phyloP scores from a whole-genome alignment of 2,329 filamentous ascomycete species.

The Sarocladiaceae sp. region DNA sequence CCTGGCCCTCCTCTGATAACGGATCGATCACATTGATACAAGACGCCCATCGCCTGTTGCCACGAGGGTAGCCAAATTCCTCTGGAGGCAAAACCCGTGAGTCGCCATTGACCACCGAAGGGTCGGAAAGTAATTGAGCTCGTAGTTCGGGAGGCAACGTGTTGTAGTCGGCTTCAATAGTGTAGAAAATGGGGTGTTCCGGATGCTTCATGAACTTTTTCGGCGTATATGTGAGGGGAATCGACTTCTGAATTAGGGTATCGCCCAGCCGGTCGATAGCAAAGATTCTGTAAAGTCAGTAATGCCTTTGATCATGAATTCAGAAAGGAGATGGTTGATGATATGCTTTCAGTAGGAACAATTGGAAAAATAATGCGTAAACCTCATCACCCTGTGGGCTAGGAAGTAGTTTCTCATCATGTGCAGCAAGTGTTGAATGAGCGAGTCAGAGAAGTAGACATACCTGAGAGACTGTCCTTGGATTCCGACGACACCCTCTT shows the following conservation, averaged over 20 bases:
- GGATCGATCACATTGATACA: conserved; percentile 92
- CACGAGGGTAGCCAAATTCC: conserved; percentile 85
- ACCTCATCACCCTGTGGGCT: conserved; percentile 50
- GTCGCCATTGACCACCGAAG: conserved; percentile 64
- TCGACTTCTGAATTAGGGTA: conserved; percentile 79
- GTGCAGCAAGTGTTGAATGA: conserved; percentile 25
- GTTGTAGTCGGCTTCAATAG: conserved; percentile 90
- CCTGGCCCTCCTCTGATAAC: conserved; percentile 58
- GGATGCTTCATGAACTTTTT: conserved; percentile 83
- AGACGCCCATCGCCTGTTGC: conserved; percentile 84
- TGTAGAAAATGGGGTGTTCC: conserved; percentile 84
- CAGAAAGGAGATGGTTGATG: conserved; percentile 5
- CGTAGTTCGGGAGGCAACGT: conserved; percentile 75
- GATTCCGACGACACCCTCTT: conserved; percentile 90
- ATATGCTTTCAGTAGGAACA: conserved; percentile 86
- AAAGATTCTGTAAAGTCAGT: conserved; percentile 62
- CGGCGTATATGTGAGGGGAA: conserved; percentile 84
- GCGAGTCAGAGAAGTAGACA: conserved; percentile 25
- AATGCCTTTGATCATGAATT: background rate
- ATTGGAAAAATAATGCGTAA: conserved; percentile 61
- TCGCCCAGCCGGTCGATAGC: conserved; percentile 80
- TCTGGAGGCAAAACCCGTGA: conserved; percentile 63
- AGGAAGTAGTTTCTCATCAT: conserved; percentile 63
- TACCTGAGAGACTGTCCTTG: conserved; percentile 84
- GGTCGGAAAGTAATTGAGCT: conserved; percentile 66